Conservation (phyloP, 148 eudicot species). For the Silene latifolia region DNA sequence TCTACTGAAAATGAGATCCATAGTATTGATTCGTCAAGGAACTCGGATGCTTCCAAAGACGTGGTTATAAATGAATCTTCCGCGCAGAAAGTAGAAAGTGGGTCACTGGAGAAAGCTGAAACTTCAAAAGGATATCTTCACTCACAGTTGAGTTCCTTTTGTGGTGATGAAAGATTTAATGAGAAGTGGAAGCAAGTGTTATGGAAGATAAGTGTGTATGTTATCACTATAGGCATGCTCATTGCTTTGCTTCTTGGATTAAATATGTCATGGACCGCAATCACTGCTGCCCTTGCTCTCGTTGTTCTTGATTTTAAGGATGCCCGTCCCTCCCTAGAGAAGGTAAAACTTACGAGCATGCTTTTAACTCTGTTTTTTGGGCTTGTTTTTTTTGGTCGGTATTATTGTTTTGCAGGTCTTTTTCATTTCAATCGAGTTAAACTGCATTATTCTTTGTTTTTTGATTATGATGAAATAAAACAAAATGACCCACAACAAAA, state of each 20-base stretch:
- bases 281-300: constrained; percentile 90
- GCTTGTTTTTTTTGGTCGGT: background rate
- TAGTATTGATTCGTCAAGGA: constrained; percentile 32
- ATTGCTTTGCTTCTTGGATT: constrained; percentile 61
- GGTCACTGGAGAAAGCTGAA: constrained; percentile 20
- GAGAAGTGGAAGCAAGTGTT: constrained; percentile 48
- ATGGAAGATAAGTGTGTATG: constrained; percentile 86
- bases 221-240: constrained; percentile 72
- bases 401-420: too few relatives aligned
- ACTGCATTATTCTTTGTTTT: too few relatives aligned
- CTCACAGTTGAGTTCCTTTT: constrained; percentile 17
- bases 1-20: constrained; percentile 41
- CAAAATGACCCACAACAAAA: too few relatives aligned
- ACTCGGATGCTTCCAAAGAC: constrained; percentile 38
- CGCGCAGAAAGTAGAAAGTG: constrained; percentile 28
- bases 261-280: constrained; percentile 91
- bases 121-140: constrained; percentile 17
- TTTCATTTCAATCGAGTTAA: background rate
- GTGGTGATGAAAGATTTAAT: constrained; percentile 16
- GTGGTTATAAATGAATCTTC: constrained; percentile 20
- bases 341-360: constrained; percentile 35
- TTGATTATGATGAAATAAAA: too few relatives aligned
- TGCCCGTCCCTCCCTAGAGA: constrained; percentile 62
- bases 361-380: background rate
- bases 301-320: constrained; percentile 83